Evolutionary conservation across 2,329 filamentous ascomycete species (phyloP), one percentile per base, ranked within the genome.

Genomic region (Magnaporthiopsis incrustans): DNA sequence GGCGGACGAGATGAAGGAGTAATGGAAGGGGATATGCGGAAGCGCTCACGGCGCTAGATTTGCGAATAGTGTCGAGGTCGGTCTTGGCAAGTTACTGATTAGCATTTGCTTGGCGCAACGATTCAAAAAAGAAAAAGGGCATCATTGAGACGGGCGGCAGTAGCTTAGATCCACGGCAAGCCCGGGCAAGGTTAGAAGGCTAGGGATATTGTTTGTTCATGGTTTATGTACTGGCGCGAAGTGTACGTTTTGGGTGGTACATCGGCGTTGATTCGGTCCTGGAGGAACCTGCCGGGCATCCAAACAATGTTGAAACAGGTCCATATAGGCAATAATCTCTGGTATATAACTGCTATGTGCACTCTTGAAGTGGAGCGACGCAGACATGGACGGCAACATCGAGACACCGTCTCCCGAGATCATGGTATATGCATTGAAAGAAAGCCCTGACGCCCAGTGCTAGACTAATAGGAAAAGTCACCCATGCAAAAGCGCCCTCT

Each of bases 1-100:
- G 67, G 83, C 85, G 61, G 81, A 77, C 15, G 82, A 85, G 68
- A 70, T 79, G 66, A 64, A 68, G 25, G 67, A 64, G 26, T 35
- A 35, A 35, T 35, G 33, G 33, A 35, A 35, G 25, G 8, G 22
- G 25, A 8, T 12, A 14, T 22, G 27, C 8, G 44, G 18, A 53
- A 53, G 44, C 38, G 38, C 18, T 7, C 15, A 22, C 6, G 3
- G 22, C 18, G 38, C 18, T 22, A 6, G 15, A 50, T 6, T 7
- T 22, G 38, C 38, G 44, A 53, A 53, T n/a, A 53, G n/a, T 0
- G 38, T 12, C 22, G 44, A 53, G 22, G 8, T 53, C 10, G 8
- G 22, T 2, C n/a, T 53, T 6, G 44, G 44, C 14, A 22, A 5
- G n/a, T 22, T 25, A 53, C 11, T 53, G 7, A 25, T 53, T 53